Evolutionary conservation across 257 asterid species (phyloP), one percentile per base, ranked within the genome.

Genomic region (Euphrasia confusa): DNA sequence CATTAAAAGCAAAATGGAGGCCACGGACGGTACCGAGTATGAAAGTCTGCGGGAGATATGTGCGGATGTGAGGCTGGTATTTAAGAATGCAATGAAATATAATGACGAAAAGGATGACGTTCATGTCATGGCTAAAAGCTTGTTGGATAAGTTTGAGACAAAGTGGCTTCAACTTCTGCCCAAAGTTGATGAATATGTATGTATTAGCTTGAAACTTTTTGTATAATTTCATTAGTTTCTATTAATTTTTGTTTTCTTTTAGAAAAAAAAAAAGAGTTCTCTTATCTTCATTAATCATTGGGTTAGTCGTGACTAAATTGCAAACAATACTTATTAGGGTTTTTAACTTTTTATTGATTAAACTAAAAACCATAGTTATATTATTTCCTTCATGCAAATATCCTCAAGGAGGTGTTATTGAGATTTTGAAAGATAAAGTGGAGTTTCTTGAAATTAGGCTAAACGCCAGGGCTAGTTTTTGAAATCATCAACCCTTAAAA

Each of bases 171-270:
- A 76, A 53, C 90, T 90, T 71, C 74, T 90, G 70, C 98, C 98
- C 12, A 88, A 85, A 80, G 96, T 90, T 60, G 94, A 88, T 72
- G 91, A 85, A 78, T 96, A 90, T 95, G 98, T 90, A 85, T 95
- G 14, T 42, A 12, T 39, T 28, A 11, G 28, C 27, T 30, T 37
- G 58, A 60, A 65, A 49, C 39, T 32, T 57, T 15, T 14, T 35
- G 4, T 7, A 48, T 57, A 26, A 28, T 53, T 53, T 17, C 32
- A 53, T 53, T 7, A 17, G 32, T 53, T 53, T 12, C 10, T 53
- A 42, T 24, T 58, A 48, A 56, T 62, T 28, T 63, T 30, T 44
- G 32, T 21, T 49, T 21, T 9, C 62, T 11, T 37, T 44, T 35
- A 57, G 61, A 44, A 62, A 61, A 48, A 24, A 48, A 14, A 32